Evolutionary conservation across 2,329 filamentous ascomycete genomes (phyloP), one percentile per base, ranked within the genome.

Genomic region (Colletotrichum eleusines): DNA sequence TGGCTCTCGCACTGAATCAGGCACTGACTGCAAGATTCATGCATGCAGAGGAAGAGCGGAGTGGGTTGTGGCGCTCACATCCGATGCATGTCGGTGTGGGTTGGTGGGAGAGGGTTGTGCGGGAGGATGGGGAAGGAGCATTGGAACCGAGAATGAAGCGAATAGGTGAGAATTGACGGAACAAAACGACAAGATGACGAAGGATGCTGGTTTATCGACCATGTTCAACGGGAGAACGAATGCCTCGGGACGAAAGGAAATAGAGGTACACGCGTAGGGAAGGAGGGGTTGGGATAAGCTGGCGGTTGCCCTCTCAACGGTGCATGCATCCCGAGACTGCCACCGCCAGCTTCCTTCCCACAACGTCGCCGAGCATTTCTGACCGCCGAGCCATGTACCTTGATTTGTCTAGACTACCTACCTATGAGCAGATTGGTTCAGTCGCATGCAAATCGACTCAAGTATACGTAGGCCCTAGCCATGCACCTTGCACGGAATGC

Each of bases 1-100:
- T 33, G 9, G 2, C 3, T 38, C 11, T 38, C 18, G 26, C 12
- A 23, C 20, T 46, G 40, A 18, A 57, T 42, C 63, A 67, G 63
- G 46, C 38, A 69, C 54, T 66, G 63, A 28, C 38, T 69, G 38
- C 67, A 38, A 35, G 33, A 55, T 23, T 23, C 26, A 61, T 23
- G 28, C 26, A 61, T 68, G 58, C 58, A 50, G 28, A 51, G 33
- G 31, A 57, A 3, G 38, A 55, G 16, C 46, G 18, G 53, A 38
- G 58, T 61, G 58, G 58, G 8, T 60, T 12, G 42, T 35, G 58
- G 42, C 42, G 58, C 31, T n/a, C 31, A 20, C 20, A 23, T 50
- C 58, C 44, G 28, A 61, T 26, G 58, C 58, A 40, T 42, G 60
- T 42, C 5, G 46, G 23, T 26, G 46, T 53, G 48, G 33, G 58